Base-by-base conservation (phyloP, 805 yeast species). In the Wickerhamomyces pijperi region DNA sequence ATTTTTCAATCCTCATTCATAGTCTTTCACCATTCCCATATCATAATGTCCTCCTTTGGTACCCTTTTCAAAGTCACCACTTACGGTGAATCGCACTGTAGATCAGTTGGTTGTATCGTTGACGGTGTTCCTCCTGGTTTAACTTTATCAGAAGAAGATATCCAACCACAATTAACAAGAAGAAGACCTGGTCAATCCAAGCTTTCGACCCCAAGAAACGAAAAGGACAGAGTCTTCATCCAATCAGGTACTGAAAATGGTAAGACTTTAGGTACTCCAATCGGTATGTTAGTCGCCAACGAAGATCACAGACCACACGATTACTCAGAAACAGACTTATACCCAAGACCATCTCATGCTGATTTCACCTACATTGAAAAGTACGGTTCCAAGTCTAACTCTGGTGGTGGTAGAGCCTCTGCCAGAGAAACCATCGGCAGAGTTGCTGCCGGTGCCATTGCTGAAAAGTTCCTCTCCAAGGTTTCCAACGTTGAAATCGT, bases 401-500 rank as follows among this genome's bases (percentile, higher is more conserved):
- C 94, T 29, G 98, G 98, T 38, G 98, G 98, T 55, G 98, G 98
- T 46, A 77, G 98, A 58, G 82, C 97, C 12, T 78, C 90, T 35
- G 98, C 98, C 8, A 78, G 98, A 62, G 98, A 92, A 65, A 92
- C 98, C 34, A 92, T 92, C 53, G 98, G 98, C 42, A 77, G 98
- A 62, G 98, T 92, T 39, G 97, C 97, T 36, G 97, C 97, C 8
- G 97, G 97, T 55, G 97, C 96, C 38, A 78, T 92, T 61, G 98
- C 98, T 37, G 98, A 92, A 62, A 90, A 88, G 64, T 79, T 85
- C 47, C 72, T 92, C 55, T 56, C 64, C 36, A 77, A 81, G 50
- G 82, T 83, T 40, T 78, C 82, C 56, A 73, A 75, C 43, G 92
- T 92, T 35, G 97, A 90, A 61, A 85, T 92, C 53, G 96, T 92